These are phyloP conservation scores for Heteromeles arbutifolia DNA, from an alignment of 306 rosid genomes.

Conservation along the genomic window DNA sequence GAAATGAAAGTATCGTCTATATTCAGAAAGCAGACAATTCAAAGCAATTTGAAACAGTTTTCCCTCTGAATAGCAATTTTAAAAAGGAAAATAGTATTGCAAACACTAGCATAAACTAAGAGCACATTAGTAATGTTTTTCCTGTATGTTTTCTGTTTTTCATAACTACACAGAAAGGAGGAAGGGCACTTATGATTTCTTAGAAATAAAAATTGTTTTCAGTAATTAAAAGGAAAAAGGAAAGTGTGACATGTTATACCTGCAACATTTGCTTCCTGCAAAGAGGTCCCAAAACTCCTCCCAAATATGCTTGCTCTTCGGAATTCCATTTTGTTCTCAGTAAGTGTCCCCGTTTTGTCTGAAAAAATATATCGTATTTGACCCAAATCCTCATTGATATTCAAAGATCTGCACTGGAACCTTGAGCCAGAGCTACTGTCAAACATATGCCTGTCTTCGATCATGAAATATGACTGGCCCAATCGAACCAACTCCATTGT, in stretches of 20 bases:
- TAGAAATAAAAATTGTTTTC: not conserved
- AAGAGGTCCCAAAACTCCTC: constrained; percentile 52
- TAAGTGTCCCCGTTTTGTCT: constrained; percentile 96
- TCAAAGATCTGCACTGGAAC: constrained; percentile 97
- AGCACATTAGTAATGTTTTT: not conserved
- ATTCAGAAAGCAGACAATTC: not conserved
- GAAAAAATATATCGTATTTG: constrained; percentile 89
- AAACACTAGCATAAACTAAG: not conserved
- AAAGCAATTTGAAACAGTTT: not conserved
- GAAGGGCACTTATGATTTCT: too few species aligned
- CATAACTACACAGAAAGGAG: not conserved
- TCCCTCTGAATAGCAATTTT: not conserved
- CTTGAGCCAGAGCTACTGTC: constrained; percentile 59
- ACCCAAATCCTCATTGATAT: constrained; percentile 96
- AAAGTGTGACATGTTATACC: constrained; percentile 27
- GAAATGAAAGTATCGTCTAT: not conserved
- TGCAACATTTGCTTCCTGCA: constrained; percentile 23
- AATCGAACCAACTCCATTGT: constrained; percentile 95
- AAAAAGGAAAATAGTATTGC: not conserved
- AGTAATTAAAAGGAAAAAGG: not conserved
- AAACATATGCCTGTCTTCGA: constrained; percentile 75
- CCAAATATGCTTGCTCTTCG: constrained; percentile 76
- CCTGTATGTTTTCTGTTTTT: not conserved
- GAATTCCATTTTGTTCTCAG: constrained; percentile 98
- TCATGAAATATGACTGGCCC: constrained; percentile 99